Conservation (phyloP, 306 rosid genomes). For the Citrullus mucosospermus region DNA sequence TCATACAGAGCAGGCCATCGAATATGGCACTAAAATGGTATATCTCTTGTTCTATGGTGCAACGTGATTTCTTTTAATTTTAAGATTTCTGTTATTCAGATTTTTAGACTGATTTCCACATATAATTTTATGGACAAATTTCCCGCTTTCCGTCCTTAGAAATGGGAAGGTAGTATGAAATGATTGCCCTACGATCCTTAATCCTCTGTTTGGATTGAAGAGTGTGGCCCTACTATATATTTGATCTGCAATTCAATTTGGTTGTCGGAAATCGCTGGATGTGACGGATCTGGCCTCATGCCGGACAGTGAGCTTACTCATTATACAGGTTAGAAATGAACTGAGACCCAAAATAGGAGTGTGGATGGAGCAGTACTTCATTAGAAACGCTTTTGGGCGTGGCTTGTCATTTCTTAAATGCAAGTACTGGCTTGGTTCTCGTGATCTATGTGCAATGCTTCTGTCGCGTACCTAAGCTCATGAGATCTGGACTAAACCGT, state of each 20-base stretch:
- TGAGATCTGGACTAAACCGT: background rate
- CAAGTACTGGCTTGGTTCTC: background rate
- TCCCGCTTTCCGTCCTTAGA: background rate
- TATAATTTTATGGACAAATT: background rate
- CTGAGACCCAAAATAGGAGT: background rate
- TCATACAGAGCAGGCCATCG: slow-evolving; percentile 95
- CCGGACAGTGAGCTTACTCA: background rate
- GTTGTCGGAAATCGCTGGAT: background rate
- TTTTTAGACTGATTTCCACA: background rate
- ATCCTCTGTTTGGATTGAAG: background rate
- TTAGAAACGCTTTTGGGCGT: background rate
- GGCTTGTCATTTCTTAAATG: background rate
- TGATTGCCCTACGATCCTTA: background rate
- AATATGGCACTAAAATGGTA: slow-evolving; percentile 98
- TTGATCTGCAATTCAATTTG: background rate
- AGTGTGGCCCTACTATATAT: background rate
- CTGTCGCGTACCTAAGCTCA: background rate
- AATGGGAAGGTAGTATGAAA: background rate
- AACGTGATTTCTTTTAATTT: background rate
- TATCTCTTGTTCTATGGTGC: background rate
- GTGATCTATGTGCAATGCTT: background rate
- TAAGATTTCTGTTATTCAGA: background rate
- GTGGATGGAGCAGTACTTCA: background rate
- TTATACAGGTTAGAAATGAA: background rate
- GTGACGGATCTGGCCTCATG: background rate